These are phyloP conservation scores for Colletotrichum eleusines DNA, from an alignment of 2,329 filamentous ascomycete genomes.

Conservation along the genomic window DNA sequence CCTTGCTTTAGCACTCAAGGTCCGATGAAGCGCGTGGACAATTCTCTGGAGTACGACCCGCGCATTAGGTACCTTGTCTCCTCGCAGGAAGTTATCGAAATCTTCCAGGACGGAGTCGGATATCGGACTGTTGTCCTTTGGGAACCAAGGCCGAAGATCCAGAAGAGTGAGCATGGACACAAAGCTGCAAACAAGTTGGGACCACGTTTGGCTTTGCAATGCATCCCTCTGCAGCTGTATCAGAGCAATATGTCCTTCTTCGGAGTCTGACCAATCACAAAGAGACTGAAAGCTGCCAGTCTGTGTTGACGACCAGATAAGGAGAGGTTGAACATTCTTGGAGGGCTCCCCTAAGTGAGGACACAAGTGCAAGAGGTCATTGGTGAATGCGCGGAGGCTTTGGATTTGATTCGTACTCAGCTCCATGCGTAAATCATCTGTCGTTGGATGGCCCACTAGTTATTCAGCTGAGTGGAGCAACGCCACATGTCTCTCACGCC, in stretches of 20 bases:
- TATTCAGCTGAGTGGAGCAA: too few species aligned
- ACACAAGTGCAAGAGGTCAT: not conserved
- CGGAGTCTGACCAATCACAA: not conserved
- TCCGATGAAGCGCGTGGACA: not conserved
- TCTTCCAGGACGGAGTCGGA: not conserved
- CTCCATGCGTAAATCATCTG: not conserved
- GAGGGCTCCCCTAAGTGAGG: not conserved
- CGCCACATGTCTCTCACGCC: too few species aligned
- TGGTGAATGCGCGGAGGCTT: not conserved
- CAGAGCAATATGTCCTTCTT: not conserved
- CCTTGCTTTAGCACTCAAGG: not conserved
- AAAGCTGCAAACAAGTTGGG: not conserved
- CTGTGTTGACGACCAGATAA: not conserved
- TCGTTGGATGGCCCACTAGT: too few species aligned
- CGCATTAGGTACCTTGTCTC: not conserved
- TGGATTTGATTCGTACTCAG: not conserved
- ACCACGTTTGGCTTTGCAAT: not conserved
- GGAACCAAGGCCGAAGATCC: not conserved
- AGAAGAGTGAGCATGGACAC: not conserved
- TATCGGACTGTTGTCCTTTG: not conserved
- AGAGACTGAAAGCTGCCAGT: not conserved
- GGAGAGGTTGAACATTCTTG: not conserved
- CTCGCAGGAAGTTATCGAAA: not conserved
- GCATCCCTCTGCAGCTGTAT: not conserved
- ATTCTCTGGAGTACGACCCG: not conserved